Base-by-base conservation (phyloP, 1,139 yeast species). In the Blastobotrys petasosporus region DNA sequence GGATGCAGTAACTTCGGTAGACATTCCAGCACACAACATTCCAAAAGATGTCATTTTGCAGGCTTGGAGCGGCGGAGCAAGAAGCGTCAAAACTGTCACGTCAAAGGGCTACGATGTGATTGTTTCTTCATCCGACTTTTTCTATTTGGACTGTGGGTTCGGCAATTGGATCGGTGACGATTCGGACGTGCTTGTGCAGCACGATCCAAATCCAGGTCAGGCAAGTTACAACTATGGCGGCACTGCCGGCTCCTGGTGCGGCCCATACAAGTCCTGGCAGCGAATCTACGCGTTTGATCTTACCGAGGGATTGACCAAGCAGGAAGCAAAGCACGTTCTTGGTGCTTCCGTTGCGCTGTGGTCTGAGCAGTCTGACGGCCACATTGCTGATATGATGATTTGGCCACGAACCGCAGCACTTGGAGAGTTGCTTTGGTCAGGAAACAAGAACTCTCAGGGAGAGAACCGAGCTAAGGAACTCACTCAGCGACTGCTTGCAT, bases 391-490 rank as follows among this genome's bases (percentile, higher is more conserved):
- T 12, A 54, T 54, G 8, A 69, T 66, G 54, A 52, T 72, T 15
- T 74, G 79, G 79, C 76, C 77, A 1, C 57, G 79, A 43, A 56
- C 73, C 6, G 76, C 76, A 3, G 75, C 78, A 1, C 63, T 73
- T 32, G 77, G 75, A 1, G 79, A 74, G 57, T 57, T 63, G 1
- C 57, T 68, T 4, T 74, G 79, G 79, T 67, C 73, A 46, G 77
- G 78, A 2, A 71, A 72, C 53, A 59, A 60, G 44, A 64, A 68
- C 48, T 49, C 48, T 1, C 34, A 41, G 10, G 75, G 73, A 2
- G 44, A 56, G 33, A 55, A 62, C 42, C 58, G 75, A 47, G 61
- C 69, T 2, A 57, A 60, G 29, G 59, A 57, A 10, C 58, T 71
- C 50, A 65, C 74, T 6, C 69, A 63, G 44, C 61, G 77, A 51